These are phyloP conservation scores for Beauveria pseudobassiana DNA, from an alignment of 2,329 filamentous ascomycete genomes.

Conservation along the genomic window DNA sequence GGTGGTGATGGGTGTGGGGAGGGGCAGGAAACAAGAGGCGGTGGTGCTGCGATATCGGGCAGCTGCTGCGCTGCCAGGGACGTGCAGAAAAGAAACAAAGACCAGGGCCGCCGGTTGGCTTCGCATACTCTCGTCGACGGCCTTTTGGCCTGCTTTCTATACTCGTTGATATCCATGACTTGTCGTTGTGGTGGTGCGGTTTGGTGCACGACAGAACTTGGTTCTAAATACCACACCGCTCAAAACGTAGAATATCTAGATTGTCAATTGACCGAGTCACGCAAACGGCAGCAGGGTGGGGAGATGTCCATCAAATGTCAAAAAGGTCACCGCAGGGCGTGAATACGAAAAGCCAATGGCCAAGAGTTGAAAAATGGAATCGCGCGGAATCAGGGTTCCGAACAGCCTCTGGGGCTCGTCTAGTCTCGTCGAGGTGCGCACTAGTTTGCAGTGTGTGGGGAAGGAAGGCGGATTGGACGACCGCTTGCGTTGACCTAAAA, in stretches of 20 bases:
- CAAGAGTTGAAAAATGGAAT: background rate
- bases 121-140: slow-evolving; percentile 72
- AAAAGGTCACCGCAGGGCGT: background rate
- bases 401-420: background rate
- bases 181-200: background rate
- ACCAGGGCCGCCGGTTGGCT: background rate
- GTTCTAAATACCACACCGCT: background rate
- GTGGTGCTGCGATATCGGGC: background rate
- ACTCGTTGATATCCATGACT: slow-evolving; percentile 73
- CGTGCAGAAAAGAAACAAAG: slow-evolving; percentile 2
- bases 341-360: background rate
- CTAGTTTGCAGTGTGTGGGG: background rate
- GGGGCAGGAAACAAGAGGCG: background rate
- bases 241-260: background rate
- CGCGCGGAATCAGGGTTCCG: background rate
- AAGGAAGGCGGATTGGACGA: background rate
- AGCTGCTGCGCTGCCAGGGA: too few species aligned
- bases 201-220: background rate
- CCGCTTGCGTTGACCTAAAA: background rate
- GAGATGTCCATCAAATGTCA: background rate
- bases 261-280: background rate
- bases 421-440: too few species aligned
- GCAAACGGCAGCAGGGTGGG: background rate
- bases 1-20: slow-evolving; percentile 6
- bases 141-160: slow-evolving; percentile 69